Percentiles rank a stretch among this genome's conserved stretches.
Evolutionary conservation across 106 monocot genomes (phyloP).

Genomic region (Dactylorhiza incarnata): DNA sequence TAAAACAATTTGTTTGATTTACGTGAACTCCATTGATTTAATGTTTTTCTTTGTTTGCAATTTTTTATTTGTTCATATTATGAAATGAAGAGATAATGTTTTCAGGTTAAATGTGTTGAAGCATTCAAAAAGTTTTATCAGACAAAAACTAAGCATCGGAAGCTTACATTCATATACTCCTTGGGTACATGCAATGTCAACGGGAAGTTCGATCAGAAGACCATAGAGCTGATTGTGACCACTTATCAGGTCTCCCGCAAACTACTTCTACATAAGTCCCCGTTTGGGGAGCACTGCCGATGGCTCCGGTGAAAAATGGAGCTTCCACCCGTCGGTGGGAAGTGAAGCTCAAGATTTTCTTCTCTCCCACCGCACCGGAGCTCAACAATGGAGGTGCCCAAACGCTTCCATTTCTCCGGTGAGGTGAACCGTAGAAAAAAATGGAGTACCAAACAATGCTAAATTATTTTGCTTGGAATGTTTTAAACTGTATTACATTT

Average conservation of each 20-base stretch:
- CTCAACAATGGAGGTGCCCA: no score
- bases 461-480: background rate
- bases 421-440: no score
- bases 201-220: conserved; percentile 80
- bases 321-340: no score
- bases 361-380: no score
- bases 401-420: no score
- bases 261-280: background rate
- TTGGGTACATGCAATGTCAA: conserved; percentile 79
- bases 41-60: no score
- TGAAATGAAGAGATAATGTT: background rate
- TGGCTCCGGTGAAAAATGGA: no score
- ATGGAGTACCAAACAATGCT: no score
- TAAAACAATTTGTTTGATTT: conserved; percentile 9
- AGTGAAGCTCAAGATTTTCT: no score
- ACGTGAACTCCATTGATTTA: background rate
- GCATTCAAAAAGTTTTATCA: conserved; percentile 85
- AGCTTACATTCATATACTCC: conserved; percentile 69
- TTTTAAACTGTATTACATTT: background rate
- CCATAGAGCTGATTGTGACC: conserved; percentile 75
- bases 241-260: conserved; percentile 52
- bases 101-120: conserved; percentile 57
- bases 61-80: background rate
- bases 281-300: no score
- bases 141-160: conserved; percentile 83